Evolutionary conservation across 2,329 filamentous ascomycete species (phyloP), one percentile per base, ranked within the genome.

Genomic region (Zymoseptoria ardabiliae): DNA sequence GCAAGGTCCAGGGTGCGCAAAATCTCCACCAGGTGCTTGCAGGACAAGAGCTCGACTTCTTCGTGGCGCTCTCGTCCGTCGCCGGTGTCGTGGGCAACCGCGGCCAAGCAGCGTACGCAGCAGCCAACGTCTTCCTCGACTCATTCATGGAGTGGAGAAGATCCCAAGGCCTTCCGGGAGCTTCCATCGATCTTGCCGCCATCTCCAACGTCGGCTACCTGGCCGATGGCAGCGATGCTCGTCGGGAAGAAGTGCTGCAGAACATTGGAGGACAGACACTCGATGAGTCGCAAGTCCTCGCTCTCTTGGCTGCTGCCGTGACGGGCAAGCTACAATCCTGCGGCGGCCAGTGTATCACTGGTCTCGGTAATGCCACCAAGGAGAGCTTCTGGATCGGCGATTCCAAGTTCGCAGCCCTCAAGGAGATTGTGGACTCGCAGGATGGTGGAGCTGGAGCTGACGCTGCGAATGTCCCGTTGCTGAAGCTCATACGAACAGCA

Each of bases 41-140:
- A 4, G 50, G 58, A 4, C 53, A 62, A 7, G 22, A 53, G 13
- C 54, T 75, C 61, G 68, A 75, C 58, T 75, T 78, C 67, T 81
- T 83, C 66, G 64, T 84, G 50, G 77, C 83, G 41, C 72, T 84
- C 8, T 80, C 81, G 21, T 83, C 80, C 48, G 77, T 81, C 1
- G 76, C 80, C 0, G 81, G 81, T 35, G 72, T 84, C 13, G 80
- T 84, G 48, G 83, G 83, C 17, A 83, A 79, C 63, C 76, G 78
- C 5, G 81, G 81, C 0, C 83, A 85, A 62, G 77, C 81, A 13
- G 84, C 83, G 68, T 85, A 85, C 61, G 78, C 81, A 2, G 81
- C 82, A 0, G 81, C 80, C 1, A 85, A 69, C 52, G 58, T 62
- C 41, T 71, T 65, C 61, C 61, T 68, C 17, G 66, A 71, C 50